These are phyloP conservation scores for Fusarium sp. DNA, from an alignment of 2,329 filamentous ascomycete genomes.

Conservation along the genomic window DNA sequence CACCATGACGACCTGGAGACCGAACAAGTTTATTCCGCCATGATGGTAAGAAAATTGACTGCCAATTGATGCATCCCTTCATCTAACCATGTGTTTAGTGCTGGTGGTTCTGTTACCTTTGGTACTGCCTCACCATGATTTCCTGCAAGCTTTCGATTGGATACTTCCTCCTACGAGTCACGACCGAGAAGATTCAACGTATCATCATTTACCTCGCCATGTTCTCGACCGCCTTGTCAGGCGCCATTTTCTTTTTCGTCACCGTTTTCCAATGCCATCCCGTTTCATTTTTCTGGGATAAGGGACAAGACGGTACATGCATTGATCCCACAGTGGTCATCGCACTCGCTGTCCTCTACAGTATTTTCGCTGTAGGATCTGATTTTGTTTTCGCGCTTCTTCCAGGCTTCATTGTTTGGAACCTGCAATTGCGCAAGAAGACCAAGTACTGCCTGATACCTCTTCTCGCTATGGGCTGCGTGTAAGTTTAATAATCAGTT, in stretches of 20 bases:
- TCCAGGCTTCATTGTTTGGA: slow-evolving; percentile 63
- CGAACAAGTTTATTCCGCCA: slow-evolving; percentile 43
- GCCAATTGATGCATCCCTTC: background rate
- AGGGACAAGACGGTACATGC: slow-evolving; percentile 42
- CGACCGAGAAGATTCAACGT: slow-evolving; percentile 27
- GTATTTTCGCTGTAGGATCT: slow-evolving; percentile 57
- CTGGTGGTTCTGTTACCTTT: slow-evolving; percentile 49
- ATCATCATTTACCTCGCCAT: slow-evolving; percentile 49
- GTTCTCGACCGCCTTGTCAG: slow-evolving; percentile 44
- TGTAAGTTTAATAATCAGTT: slow-evolving; percentile 46
- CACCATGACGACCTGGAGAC: slow-evolving; percentile 47
- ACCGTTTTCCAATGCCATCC: slow-evolving; percentile 48
- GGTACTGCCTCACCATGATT: slow-evolving; percentile 45
- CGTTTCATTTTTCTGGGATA: slow-evolving; percentile 48
- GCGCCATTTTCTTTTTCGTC: slow-evolving; percentile 49
- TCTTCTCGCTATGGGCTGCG: slow-evolving; percentile 66
- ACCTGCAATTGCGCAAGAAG: slow-evolving; percentile 61
- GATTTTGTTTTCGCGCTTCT: slow-evolving; percentile 62
- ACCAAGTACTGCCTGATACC: slow-evolving; percentile 62
- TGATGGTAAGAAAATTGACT: slow-evolving; percentile 45
- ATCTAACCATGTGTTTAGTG: slow-evolving; percentile 25
- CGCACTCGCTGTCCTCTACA: slow-evolving; percentile 61
- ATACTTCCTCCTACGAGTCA: slow-evolving; percentile 51
- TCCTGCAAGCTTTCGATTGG: slow-evolving; percentile 52
- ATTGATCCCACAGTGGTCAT: slow-evolving; percentile 55